Base-by-base conservation (phyloP, 2,329 filamentous ascomycete genomes). In the Colletotrichum brevisporum region DNA sequence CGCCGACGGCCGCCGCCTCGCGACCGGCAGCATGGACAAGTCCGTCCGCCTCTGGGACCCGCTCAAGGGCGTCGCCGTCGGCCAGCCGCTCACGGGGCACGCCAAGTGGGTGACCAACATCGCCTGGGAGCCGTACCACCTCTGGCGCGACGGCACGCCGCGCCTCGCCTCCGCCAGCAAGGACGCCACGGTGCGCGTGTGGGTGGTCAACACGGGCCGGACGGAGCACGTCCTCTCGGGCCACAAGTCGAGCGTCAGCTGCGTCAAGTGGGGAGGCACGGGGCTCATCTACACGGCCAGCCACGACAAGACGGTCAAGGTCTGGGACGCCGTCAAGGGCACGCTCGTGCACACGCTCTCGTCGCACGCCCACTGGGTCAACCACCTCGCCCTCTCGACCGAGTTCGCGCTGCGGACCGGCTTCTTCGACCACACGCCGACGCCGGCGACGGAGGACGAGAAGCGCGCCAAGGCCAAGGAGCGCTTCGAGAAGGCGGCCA, bases 181-280 rank as follows among this genome's bases (percentile, higher is more conserved):
- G 79, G 96, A 99, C 79, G 89, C 89, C 24, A 98, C 95, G 0
- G 90, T 97, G 50, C 87, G 95, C 47, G 87, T 98, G 56, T 98
- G 95, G 94, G 89, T 95, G 70, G 91, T 91, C 39, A 91, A 94
- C 67, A 90, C 91, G 6, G 91, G 93, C 47, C 88, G 88, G 51
- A 93, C 93, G 2, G 94, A 98, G 75, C 90, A 92, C 75, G 92
- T 95, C 2, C 85, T 98, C 31, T 93, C 91, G 5, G 95, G 95
- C 3, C 96, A 99, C 84, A 96, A 94, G 82, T 91, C 91, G 52
- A 94, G 90, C 55, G 93, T 98, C 16, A 94, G 92, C 53, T 98
- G 95, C 78, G 94, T 98, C 4, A 91, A 91, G 74, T 99, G 96
- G 96, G 96, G 96, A 66, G 95, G 95, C n/a, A 92, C 90, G 1